Base-by-base conservation (phyloP, 75 land plant species). In the Pinus albicaulis region DNA sequence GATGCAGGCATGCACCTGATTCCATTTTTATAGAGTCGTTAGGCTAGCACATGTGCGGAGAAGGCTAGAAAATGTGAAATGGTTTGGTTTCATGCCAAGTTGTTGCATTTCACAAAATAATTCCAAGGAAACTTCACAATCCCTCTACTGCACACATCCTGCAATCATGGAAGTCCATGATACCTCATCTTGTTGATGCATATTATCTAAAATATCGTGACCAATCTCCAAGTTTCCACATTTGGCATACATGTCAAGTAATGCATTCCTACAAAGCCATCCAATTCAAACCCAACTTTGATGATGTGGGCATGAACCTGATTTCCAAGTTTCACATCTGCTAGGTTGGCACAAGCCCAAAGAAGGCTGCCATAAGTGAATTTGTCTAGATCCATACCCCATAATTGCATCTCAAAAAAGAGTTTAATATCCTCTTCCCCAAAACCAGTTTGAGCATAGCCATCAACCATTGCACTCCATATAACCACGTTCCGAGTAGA, bases 131-230 rank as follows among this genome's bases (percentile, higher is more conserved):
- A 26, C 41, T 22, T 56, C 52, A 48, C 61, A 25, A 17, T 23
- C 36, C 17, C 36, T n/a, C 53, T 22, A 28, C 26, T 31, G 58
- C 34, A 48, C 66, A 56, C 72, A 86, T 7, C 90, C 92, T 74
- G 81, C 78, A 73, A 92, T 88, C 59, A 92, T 77, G 13, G 83
- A 75, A 2, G 87, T 90, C 94, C 94, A 92, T 12, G 89, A 82
- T 7, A 92, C 87, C 14, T 86, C 88, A 78, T 87, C 87, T 76
- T 82, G 82, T 24, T 80, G 75, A 62, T 70, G 80, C 85, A 82
- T 80, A 80, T 28, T 70, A 60, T 85, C 84, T 31, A 92, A 92
- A 83, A 89, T 80, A 14, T 20, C 28, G 16, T 48, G 55, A 25
- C 86, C 86, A 7, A 59, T 17, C 12, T 80, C 83, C 23, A 82